phyloP scores from a whole-genome alignment of 2,329 filamentous ascomycete genomes.

The Colletotrichum chrysophilum region DNA sequence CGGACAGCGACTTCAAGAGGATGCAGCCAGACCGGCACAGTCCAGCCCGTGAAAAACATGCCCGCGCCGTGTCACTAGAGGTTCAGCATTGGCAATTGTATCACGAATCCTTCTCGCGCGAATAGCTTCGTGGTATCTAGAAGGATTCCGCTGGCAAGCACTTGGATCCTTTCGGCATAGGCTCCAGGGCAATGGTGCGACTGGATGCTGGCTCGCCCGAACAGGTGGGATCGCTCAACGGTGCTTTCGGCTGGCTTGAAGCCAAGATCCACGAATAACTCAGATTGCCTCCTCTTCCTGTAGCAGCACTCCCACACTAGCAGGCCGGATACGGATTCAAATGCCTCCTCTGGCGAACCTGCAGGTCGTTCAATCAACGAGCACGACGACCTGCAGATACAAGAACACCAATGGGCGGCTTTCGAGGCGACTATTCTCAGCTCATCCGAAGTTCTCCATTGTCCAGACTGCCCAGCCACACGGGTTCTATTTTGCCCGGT shows the following conservation, averaged over 20 bases:
- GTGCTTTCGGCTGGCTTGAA: neutral
- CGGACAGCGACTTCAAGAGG: neutral
- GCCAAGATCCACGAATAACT: neutral
- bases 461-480: constrained; percentile 3
- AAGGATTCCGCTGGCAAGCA: neutral
- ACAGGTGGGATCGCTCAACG: neutral
- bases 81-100: neutral
- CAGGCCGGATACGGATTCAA: neutral
- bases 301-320: neutral
- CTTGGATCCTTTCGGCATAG: neutral
- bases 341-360: neutral
- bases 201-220: neutral
- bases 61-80: neutral
- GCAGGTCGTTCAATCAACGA: no score
- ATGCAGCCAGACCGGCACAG: neutral
- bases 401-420: neutral
- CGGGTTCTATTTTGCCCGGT: neutral
- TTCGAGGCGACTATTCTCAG: neutral
- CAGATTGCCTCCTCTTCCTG: neutral
- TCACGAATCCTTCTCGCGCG: neutral
- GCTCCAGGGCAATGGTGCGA: neutral
- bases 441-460: neutral
- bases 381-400: neutral
- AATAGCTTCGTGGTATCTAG: neutral
- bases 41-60: neutral